phyloP scores from a whole-genome alignment of 345 rosid genomes.

The Geranium brycei region DNA sequence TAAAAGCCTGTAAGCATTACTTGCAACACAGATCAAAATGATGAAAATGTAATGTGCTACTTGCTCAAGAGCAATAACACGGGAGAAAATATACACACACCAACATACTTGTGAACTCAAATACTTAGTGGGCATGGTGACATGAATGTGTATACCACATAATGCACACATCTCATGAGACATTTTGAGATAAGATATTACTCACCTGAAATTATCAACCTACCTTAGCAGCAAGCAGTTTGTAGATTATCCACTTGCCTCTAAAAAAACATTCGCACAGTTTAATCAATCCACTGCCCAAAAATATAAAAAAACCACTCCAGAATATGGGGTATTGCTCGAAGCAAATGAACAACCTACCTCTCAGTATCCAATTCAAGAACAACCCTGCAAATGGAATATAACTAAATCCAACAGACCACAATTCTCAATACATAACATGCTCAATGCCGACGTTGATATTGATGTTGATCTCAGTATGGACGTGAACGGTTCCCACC shows the following conservation, averaged over 20 bases:
- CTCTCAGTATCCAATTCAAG: constrained; percentile 61
- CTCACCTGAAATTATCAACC: constrained; percentile 76
- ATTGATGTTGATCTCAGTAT: constrained; percentile 40
- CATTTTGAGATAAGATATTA: constrained; percentile 11
- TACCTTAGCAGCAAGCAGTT: constrained; percentile 68
- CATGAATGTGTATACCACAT: constrained; percentile 2
- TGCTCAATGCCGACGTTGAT: constrained; percentile 7
- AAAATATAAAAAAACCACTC: constrained; percentile 17
- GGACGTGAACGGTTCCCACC: constrained; percentile 95
- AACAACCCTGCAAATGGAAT: constrained; percentile 36
- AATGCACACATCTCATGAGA: background rate
- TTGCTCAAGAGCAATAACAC: background rate
- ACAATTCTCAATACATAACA: constrained; percentile 54
- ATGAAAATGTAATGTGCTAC: background rate
- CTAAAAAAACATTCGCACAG: constrained; percentile 55
- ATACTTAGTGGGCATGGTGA: background rate
- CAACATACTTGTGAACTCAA: too few species aligned
- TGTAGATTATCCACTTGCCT: constrained; percentile 56
- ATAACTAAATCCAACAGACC: constrained; percentile 34
- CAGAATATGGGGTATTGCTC: constrained; percentile 43
- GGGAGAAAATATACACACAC: background rate
- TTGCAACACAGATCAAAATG: too few species aligned
- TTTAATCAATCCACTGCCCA: constrained; percentile 41
- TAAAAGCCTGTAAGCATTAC: too few species aligned
- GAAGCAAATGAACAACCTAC: constrained; percentile 51